A percentile compares a stretch with the other conserved stretches of the same genome.
Conservation (phyloP, 2,329 filamentous ascomycete species). For the Pyrenochaeta sp. region DNA sequence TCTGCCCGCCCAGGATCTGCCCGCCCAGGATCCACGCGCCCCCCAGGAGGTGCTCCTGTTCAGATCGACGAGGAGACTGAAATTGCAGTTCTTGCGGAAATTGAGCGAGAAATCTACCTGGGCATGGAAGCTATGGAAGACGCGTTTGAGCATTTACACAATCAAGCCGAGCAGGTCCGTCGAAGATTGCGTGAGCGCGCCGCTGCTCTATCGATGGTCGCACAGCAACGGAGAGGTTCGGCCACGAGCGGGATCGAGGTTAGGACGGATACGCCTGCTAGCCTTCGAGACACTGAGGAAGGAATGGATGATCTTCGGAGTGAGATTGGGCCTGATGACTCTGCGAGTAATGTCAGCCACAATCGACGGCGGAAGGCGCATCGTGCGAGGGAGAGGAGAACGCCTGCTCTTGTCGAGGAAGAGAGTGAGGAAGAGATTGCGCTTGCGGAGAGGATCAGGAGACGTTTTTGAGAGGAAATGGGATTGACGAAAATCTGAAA, state of each 20-base stretch:
- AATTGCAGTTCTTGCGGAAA: slow-evolving; percentile 85
- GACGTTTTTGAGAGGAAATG: slow-evolving; percentile 26
- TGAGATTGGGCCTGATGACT: slow-evolving; percentile 76
- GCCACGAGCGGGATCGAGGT: slow-evolving; percentile 52
- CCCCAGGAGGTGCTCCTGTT: slow-evolving; percentile 67
- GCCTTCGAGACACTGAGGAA: slow-evolving; percentile 43
- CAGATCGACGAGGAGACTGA: slow-evolving; percentile 94
- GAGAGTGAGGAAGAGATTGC: slow-evolving; percentile 44
- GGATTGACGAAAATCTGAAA: too few species aligned
- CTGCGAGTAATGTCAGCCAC: slow-evolving; percentile 80
- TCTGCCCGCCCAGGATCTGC: slow-evolving; percentile 29
- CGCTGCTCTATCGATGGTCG: slow-evolving; percentile 75
- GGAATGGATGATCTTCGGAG: slow-evolving; percentile 51
- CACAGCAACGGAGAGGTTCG: slow-evolving; percentile 63
- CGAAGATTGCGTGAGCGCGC: slow-evolving; percentile 80
- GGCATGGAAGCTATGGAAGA: slow-evolving; percentile 96
- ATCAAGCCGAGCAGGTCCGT: slow-evolving; percentile 81
- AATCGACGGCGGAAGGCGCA: slow-evolving; percentile 72
- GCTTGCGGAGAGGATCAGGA: slow-evolving; percentile 36
- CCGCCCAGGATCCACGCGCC: slow-evolving; percentile 40
- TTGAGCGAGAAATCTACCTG: slow-evolving; percentile 90
- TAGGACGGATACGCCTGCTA: slow-evolving; percentile 58
- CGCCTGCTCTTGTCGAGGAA: slow-evolving; percentile 73
- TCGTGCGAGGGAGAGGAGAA: slow-evolving; percentile 71
- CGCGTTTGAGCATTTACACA: slow-evolving; percentile 90